These are phyloP conservation scores for Albatrellus sp. DNA, from an alignment of 1,284 basidiomycete species.

Conservation along the genomic window DNA sequence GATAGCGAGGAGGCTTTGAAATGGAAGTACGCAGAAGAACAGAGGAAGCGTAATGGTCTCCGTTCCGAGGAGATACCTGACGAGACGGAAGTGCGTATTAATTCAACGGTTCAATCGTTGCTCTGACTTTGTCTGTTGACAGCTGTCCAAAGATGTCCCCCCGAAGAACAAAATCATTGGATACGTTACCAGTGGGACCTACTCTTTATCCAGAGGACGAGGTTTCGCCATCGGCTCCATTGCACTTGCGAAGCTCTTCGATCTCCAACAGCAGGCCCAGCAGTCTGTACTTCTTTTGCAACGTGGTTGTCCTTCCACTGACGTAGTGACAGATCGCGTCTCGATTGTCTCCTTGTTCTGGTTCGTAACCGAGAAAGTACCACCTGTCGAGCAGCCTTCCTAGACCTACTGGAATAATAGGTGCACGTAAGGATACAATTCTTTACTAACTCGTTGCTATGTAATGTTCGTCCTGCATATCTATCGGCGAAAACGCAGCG, in stretches of 20 bases:
- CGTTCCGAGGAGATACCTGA: slow-evolving; percentile 19
- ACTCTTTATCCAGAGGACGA: slow-evolving; percentile 62
- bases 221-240: slow-evolving; percentile 68
- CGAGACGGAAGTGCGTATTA: slow-evolving; percentile 28
- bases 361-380: slow-evolving; percentile 28
- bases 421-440: neutral
- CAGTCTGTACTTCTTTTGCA: slow-evolving; percentile 24
- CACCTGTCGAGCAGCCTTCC: slow-evolving; percentile 24
- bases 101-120: neutral
- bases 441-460: too few species aligned
- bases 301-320: neutral
- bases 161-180: slow-evolving; percentile 46
- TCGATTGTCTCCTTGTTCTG: slow-evolving; percentile 22
- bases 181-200: slow-evolving; percentile 71
- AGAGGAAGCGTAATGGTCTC: slow-evolving; percentile 16
- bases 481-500: neutral
- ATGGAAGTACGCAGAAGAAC: slow-evolving; percentile 27
- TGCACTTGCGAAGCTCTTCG: slow-evolving; percentile 40
- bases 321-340: slow-evolving; percentile 13
- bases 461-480: too few species aligned
- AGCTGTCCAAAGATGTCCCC: slow-evolving; percentile 35
- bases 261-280: slow-evolving; percentile 35
- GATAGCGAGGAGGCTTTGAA: slow-evolving; percentile 33
- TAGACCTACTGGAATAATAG: slow-evolving; percentile 13
- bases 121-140: slow-evolving; percentile 1